Evolutionary conservation across 331 rosid species (phyloP).

Genomic region (Phaseolus coccineus): DNA sequence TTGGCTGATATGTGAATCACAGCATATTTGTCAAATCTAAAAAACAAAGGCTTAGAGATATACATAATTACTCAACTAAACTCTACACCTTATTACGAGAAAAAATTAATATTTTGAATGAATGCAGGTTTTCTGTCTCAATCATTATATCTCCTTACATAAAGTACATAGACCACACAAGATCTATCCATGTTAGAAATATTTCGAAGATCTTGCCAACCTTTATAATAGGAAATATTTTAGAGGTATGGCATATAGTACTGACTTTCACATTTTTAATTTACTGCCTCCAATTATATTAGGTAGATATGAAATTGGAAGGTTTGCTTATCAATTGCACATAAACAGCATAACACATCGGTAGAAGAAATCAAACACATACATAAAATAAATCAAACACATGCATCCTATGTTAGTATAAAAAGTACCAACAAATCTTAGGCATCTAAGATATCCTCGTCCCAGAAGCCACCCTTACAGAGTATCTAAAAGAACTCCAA

Average conservation of each 20-base stretch:
- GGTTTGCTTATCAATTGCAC: background rate
- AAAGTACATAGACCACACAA: conserved; percentile 6
- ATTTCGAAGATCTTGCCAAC: conserved; percentile 15
- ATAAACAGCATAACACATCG: background rate
- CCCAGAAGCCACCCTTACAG: background rate
- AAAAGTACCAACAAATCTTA: background rate
- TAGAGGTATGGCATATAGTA: background rate
- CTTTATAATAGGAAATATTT: conserved; percentile 4
- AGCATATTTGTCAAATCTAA: conserved; percentile 34
- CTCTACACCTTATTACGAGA: background rate
- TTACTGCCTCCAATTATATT: background rate
- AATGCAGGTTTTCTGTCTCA: conserved; percentile 10
- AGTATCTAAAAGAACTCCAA: conserved; percentile 7
- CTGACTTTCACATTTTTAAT: conserved; percentile 11
- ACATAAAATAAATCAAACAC: background rate
- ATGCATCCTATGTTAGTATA: conserved; percentile 1
- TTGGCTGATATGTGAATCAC: conserved; percentile 11
- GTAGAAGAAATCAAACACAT: background rate
- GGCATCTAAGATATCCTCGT: background rate
- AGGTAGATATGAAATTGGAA: background rate
- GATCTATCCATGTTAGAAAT: conserved; percentile 22
- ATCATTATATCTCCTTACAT: conserved; percentile 10
- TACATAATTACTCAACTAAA: conserved; percentile 7
- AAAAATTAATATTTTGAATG: background rate
- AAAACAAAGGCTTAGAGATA: conserved; percentile 4